These are phyloP conservation scores for Coemansia sp. DNA, from an alignment of 192 early-diverging fungal species.

Conservation along the genomic window DNA sequence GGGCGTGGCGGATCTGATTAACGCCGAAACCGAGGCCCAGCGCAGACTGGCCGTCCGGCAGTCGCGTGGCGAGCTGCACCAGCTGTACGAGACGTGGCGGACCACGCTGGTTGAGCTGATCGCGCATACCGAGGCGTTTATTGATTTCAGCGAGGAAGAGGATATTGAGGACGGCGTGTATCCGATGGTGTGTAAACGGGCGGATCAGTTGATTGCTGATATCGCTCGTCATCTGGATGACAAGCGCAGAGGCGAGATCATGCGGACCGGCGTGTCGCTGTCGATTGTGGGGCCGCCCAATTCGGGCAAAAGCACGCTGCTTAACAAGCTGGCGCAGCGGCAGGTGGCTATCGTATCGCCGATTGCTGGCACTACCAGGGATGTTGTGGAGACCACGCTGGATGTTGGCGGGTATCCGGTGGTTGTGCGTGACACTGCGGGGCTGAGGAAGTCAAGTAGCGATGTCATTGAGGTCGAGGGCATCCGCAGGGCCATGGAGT, in stretches of 20 bases:
- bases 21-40: slow-evolving; percentile 80
- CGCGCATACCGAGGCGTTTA: slow-evolving; percentile 68
- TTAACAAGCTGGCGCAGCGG: slow-evolving; percentile 66
- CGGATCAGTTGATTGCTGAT: slow-evolving; percentile 2
- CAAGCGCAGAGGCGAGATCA: slow-evolving; percentile 67
- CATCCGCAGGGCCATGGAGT: slow-evolving; percentile 60
- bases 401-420: slow-evolving; percentile 78
- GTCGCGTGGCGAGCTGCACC: slow-evolving; percentile 65
- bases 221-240: slow-evolving; percentile 61
- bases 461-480: slow-evolving; percentile 73
- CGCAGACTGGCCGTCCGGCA: slow-evolving; percentile 66
- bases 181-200: slow-evolving; percentile 8
- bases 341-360: slow-evolving; percentile 77
- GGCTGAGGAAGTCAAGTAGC: slow-evolving; percentile 56
- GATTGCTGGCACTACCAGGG: slow-evolving; percentile 74
- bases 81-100: slow-evolving; percentile 68
- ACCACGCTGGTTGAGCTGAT: slow-evolving; percentile 58
- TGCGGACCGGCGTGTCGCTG: slow-evolving; percentile 69
- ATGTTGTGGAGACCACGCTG: slow-evolving; percentile 71
- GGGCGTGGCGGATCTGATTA: slow-evolving; percentile 72
- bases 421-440: slow-evolving; percentile 73
- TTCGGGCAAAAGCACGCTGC: slow-evolving; percentile 74
- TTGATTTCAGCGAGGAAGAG: slow-evolving; percentile 83
- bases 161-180: slow-evolving; percentile 71
- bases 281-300: slow-evolving; percentile 77